Evolutionary conservation across 176 grass and related monocot species (phyloP), one percentile per base, ranked within the genome.

Genomic region (Phyllostachys edulis): DNA sequence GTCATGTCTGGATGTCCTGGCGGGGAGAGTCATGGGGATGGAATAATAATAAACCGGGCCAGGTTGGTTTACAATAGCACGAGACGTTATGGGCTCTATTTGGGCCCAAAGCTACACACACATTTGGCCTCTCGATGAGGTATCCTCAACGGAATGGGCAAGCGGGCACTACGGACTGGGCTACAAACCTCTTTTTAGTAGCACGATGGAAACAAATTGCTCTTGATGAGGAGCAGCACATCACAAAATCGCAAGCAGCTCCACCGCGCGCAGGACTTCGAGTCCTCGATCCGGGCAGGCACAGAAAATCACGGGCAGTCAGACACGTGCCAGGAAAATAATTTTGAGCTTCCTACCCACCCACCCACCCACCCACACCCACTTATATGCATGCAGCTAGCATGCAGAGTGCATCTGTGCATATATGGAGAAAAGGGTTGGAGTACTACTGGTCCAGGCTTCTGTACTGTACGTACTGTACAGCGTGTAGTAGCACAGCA

Each of bases 401-500:
- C n/a, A 61, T 12, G 38, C 39, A 3, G 24, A 63, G 24, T 15
- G 60, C 56, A 24, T 1, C 29, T 34, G 32, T 34, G 32, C 32
- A 34, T 60, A 12, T 12, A 20, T 4, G 60, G 10, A 12, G 7
- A 45, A 15, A 23, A 44, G 24, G 11, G 21, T 21, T 70, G 67
- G 20, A n/a, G 32, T 34, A 34, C 21, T 26, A 12, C 67, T 32
- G 67, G 9, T 69, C 37, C 38, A 45, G 39, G 21, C 68, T 7
- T 41, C n/a, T 27, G 10, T 5, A 71, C 13, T 6, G n/a, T 27
- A 11, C 6, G 62, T 5, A 39, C 42, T 47, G 42, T 71, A 15
- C 26, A 74, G 47, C 47, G 71, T 74, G 71, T 54, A 36, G 52
- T 76, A 39, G 52, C 73, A 40, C 34, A 76, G 34, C 24, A 59